A percentile compares a stretch with the other conserved stretches of the same genome.
Conservation (phyloP, 129 eudicot species). For the Artemisia argyi region DNA sequence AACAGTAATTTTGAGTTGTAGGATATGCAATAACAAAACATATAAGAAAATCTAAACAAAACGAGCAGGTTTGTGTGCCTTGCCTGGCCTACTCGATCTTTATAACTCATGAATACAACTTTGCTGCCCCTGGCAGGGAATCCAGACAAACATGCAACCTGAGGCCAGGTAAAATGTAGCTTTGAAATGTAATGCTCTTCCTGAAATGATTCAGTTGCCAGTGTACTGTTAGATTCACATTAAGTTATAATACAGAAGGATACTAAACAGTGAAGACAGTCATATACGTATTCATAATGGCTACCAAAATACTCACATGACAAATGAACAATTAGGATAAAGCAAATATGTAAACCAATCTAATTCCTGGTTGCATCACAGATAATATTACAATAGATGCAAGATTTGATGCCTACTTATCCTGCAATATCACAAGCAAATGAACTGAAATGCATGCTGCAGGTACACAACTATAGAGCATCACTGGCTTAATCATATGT, state of each 20-base stretch:
- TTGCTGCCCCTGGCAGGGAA: slow-evolving; percentile 78
- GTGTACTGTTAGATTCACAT: slow-evolving; percentile 11
- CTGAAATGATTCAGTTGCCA: slow-evolving; percentile 44
- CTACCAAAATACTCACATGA: slow-evolving; percentile 13
- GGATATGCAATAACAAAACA: background rate
- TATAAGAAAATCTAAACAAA: slow-evolving; percentile 10
- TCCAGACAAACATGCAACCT: slow-evolving; percentile 71
- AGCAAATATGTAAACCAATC: slow-evolving; percentile 2
- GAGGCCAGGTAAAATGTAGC: slow-evolving; percentile 87
- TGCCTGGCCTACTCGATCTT: slow-evolving; percentile 62
- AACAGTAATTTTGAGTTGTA: background rate
- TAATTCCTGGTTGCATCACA: slow-evolving; percentile 1
- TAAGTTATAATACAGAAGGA: slow-evolving; percentile 8
- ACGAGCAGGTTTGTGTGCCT: slow-evolving; percentile 30
- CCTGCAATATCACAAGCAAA: too few relatives aligned
- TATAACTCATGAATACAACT: slow-evolving; percentile 65
- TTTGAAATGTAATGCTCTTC: slow-evolving; percentile 79
- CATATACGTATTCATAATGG: background rate
- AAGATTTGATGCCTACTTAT: too few relatives aligned
- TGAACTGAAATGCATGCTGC: background rate
- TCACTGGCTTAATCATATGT: background rate
- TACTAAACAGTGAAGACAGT: slow-evolving; percentile 15
- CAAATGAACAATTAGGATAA: background rate
- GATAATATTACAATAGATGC: background rate
- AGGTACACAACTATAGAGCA: background rate